phyloP scores from a whole-genome alignment of 495 filamentous ascomycete genomes.

The Viridothelium virens region DNA sequence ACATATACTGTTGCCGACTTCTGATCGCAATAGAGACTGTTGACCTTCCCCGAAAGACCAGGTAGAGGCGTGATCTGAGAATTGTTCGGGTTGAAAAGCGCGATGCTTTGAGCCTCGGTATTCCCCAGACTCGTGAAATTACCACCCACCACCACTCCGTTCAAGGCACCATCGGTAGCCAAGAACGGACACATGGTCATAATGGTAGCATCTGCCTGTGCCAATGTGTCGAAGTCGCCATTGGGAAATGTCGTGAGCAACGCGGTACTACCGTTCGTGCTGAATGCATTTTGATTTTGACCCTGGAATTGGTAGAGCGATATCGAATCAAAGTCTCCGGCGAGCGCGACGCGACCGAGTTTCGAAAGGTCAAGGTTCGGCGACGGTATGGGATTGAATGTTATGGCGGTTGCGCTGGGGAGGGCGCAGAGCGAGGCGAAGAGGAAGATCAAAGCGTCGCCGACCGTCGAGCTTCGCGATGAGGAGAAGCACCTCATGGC shows the following conservation, averaged over 20 bases:
- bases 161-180: constrained; percentile 54
- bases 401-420: constrained; percentile 51
- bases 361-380: constrained; percentile 74
- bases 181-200: constrained; percentile 78
- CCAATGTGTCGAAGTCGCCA: constrained; percentile 67
- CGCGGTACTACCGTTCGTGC: constrained; percentile 68
- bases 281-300: constrained; percentile 61
- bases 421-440: constrained; percentile 24
- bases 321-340: constrained; percentile 83
- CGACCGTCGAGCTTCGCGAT: constrained; percentile 24
- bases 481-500: constrained; percentile 32
- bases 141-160: constrained; percentile 76
- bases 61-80: constrained; percentile 59
- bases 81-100: constrained; percentile 66
- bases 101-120: constrained; percentile 66
- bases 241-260: constrained; percentile 79
- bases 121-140: constrained; percentile 92
- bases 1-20: constrained; percentile 80
- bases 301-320: constrained; percentile 80
- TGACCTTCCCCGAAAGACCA: constrained; percentile 75
- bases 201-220: constrained; percentile 72
- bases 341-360: constrained; percentile 77
- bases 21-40: constrained; percentile 73
- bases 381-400: constrained; percentile 61
- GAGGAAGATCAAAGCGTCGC: constrained; percentile 25